Percentiles rank a stretch among this genome's conserved stretches.
Conservation (phyloP, 805 yeast genomes). For the Babjeviella inositovora region DNA sequence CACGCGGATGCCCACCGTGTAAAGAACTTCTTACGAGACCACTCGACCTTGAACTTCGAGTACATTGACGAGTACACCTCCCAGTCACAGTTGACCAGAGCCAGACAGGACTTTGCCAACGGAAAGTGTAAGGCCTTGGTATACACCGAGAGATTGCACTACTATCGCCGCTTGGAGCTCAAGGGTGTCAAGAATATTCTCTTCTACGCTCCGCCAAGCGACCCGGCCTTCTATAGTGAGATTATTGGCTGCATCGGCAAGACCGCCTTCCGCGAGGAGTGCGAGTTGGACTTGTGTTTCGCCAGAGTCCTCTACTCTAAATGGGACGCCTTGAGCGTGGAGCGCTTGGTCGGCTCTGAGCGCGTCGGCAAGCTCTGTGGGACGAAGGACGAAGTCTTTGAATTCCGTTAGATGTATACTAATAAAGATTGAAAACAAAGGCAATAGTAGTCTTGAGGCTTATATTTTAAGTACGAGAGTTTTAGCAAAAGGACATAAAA, state of each 20-base stretch:
- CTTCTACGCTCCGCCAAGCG: constrained; percentile 73
- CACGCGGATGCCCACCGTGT: constrained; percentile 77
- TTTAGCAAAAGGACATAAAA: no score
- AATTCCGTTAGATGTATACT: constrained; percentile 27
- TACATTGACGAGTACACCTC: constrained; percentile 74
- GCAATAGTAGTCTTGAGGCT: no score
- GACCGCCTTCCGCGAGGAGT: constrained; percentile 14
- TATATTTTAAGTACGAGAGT: no score
- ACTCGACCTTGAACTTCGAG: constrained; percentile 50
- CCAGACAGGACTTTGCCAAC: constrained; percentile 53
- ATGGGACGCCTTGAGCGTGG: constrained; percentile 68
- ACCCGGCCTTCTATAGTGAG: constrained; percentile 74
- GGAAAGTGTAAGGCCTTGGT: constrained; percentile 52
- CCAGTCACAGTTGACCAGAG: constrained; percentile 53
- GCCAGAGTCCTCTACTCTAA: constrained; percentile 53
- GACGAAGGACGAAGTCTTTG: constrained; percentile 62
- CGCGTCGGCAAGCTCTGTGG: constrained; percentile 54
- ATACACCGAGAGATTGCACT: constrained; percentile 92
- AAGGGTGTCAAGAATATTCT: constrained; percentile 73
- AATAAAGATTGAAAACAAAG: constrained; percentile 1
- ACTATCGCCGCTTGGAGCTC: constrained; percentile 72
- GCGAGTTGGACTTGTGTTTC: constrained; percentile 18
- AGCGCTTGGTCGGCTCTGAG: constrained; percentile 68
- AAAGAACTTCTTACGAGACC: constrained; percentile 48
- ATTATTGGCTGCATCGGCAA: constrained; percentile 52